Base-by-base conservation (phyloP, 306 rosid species). In the Macrotyloma uniflorum region DNA sequence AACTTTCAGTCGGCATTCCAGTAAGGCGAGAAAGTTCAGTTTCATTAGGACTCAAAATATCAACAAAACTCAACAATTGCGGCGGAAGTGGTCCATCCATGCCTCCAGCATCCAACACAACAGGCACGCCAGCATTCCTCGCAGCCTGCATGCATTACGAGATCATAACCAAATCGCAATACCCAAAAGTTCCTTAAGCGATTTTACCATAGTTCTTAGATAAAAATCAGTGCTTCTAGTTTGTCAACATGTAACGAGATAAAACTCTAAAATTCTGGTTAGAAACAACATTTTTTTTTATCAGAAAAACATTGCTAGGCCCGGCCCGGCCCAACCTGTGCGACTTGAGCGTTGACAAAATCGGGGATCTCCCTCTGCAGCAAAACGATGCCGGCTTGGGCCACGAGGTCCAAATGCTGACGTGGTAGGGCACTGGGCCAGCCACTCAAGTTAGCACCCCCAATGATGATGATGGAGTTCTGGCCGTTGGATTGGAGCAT, bases 331-430 rank as follows among this genome's bases (percentile, higher is more conserved):
- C 42, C 20, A 42, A 94, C 98, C 98, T 91, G 85, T 4, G 98
- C 98, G 43, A 91, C 98, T 80, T 95, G 93, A 83, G 86, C 72
- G 42, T 92, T 94, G 75, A 92, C 90, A 28, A 33, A 66, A 80
- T 95, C 97, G 0, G 98, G 97, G n/a, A 95, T 91, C 90, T 95
- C 98, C 77, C 98, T 89, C 92, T 92, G 97, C 22, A 95, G 87
- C 84, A 95, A 40, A 84, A 95, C 90, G 59, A 92, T 92, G 65
- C 98, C 96, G 35, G 97, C 97, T n/a, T 61, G 80, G 38, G 85
- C 76, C 6, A 94, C 85, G 65, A 91, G 78, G 83, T 85, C 86
- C 83, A 87, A 82, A 74, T 88, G 87, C 73, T 80, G 74, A 16
- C 81, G 82, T 35, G 85, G 32, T 30, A 94, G 23, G 6, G 5